These are phyloP conservation scores for Fusarium proliferatum DNA, from an alignment of 2,329 filamentous ascomycete species.

Conservation along the genomic window DNA sequence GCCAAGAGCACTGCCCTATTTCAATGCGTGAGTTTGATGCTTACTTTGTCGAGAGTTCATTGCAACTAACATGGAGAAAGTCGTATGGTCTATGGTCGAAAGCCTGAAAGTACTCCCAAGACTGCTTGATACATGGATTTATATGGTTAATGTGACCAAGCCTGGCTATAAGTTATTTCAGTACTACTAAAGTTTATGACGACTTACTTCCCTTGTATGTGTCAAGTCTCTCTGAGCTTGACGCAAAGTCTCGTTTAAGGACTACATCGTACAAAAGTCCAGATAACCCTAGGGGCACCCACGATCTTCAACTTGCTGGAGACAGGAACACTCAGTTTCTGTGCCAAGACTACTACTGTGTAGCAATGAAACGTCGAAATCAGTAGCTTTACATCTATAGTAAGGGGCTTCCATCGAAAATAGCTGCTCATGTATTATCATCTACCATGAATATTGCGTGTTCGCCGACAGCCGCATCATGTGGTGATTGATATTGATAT, in stretches of 20 bases:
- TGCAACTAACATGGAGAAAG: background rate
- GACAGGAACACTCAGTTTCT: background rate
- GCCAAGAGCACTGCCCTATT: background rate
- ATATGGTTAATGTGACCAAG: background rate
- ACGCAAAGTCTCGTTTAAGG: background rate
- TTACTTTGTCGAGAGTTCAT: background rate
- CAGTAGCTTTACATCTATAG: accelerated
- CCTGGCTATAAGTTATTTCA: background rate
- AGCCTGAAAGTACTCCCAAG: background rate
- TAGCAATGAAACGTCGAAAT: background rate
- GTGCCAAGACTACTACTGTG: background rate
- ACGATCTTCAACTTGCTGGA: background rate
- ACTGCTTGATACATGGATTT: background rate
- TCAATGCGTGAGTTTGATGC: background rate
- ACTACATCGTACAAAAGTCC: background rate
- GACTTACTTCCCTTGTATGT: background rate
- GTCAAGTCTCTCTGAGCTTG: too few species aligned
- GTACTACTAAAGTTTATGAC: too few species aligned
- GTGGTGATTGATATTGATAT: background rate
- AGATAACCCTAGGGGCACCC: background rate
- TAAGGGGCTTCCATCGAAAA: background rate
- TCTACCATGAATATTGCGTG: background rate
- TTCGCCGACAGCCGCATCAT: background rate
- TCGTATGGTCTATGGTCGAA: slow-evolving; percentile 29
- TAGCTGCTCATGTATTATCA: background rate